Base-by-base conservation (phyloP, 1,284 basidiomycete genomes). In the Austroboletus niveus region DNA sequence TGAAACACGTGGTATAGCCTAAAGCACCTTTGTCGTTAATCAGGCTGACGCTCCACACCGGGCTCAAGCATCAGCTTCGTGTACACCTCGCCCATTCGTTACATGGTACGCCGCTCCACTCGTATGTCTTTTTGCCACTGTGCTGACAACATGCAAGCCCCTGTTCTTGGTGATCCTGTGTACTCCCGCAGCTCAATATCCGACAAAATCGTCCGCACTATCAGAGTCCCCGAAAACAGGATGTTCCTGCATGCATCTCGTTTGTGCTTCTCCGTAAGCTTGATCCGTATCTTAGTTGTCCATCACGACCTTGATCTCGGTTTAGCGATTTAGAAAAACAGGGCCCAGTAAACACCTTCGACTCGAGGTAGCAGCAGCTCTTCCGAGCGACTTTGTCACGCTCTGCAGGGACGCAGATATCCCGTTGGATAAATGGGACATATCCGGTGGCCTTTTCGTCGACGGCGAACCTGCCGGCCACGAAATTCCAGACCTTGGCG, bases 1-100 rank as follows among this genome's bases (percentile, higher is more conserved):
- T 51, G 20, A 55, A 49, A 55, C 56, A 52, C 42, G 39, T 54
- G 60, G 49, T 47, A 29, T 45, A 82, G 82, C 68, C 75, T 8
- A 70, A 65, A 30, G 72, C 65, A 1, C 82, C 82, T 10, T 48
- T 87, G 24, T 80, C 84, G 2, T 72, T 89, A 41, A 62, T 89
- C 38, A 73, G 75, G 38, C 71, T 89, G 5, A 72, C 70, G 7
- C 72, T 85, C 17, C 68, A 76, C 47, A 87, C 86, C 5, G 87
- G 86, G 1, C 62, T 80, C 49, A 89, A 89, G 63, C 85, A 88
- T 53, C 86, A 89, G 58, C 76, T 89, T n/a, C 79, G 86, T 34
- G 73, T 85, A 9, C 84, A 87, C 54, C 61, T 83, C 22, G 76
- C 86, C 0, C 72, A 78, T 47, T 69, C 64, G 50, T 65, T 89